A percentile compares a stretch with the other conserved stretches of the same genome.
Conservation (phyloP, 2,329 filamentous ascomycete genomes). For the Leptographium galeiforme region DNA sequence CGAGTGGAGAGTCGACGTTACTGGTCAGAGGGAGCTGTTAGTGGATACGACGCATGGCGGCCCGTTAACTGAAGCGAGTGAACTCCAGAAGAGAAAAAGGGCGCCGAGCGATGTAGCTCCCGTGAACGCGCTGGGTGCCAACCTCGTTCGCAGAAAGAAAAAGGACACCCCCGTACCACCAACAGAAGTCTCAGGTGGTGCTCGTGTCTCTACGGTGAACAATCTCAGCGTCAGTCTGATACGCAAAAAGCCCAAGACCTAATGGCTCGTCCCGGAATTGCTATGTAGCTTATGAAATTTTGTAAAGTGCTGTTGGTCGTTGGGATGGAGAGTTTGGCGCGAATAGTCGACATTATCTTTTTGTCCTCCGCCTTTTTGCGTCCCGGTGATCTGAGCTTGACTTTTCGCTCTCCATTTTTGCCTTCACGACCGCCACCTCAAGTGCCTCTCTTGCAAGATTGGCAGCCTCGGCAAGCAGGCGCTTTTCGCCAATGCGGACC, state of each 20-base stretch:
- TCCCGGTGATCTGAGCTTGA: neutral
- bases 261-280: too few relatives aligned
- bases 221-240: constrained; percentile 25
- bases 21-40: constrained; percentile 20
- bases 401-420: constrained; percentile 6
- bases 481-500: constrained; percentile 23
- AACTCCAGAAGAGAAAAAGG: constrained; percentile 13
- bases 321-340: neutral
- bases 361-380: constrained; percentile 14
- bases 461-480: constrained; percentile 16
- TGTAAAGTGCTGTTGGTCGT: neutral
- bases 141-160: constrained; percentile 36
- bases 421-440: constrained; percentile 8
- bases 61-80: neutral
- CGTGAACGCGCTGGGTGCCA: constrained; percentile 22
- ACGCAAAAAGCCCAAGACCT: constrained; percentile 41
- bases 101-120: constrained; percentile 14
- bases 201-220: constrained; percentile 14
- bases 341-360: neutral
- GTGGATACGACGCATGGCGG: neutral
- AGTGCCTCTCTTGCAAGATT: constrained; percentile 12
- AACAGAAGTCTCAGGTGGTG: neutral
- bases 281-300: neutral
- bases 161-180: constrained; percentile 17
- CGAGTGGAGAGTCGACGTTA: constrained; percentile 37